Evolutionary conservation across 805 yeast genomes (phyloP).

Genomic region (Suhomyces canberraensis): DNA sequence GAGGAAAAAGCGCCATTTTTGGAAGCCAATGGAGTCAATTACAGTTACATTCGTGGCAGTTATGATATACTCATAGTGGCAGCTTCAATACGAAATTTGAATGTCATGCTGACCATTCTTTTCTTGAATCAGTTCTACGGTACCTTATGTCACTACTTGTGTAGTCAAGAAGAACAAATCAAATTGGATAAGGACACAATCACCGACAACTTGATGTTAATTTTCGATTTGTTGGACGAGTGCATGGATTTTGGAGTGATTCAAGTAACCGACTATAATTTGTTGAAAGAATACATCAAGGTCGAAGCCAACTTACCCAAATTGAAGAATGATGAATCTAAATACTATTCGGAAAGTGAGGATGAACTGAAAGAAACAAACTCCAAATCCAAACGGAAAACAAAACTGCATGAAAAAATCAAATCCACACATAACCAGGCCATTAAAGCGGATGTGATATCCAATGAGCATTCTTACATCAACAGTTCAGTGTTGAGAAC

Average conservation of each 20-base stretch:
- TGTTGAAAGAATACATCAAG: conserved; percentile 75
- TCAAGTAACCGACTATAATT: conserved; percentile 76
- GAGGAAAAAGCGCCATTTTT: conserved; percentile 42
- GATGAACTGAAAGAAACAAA: conserved; percentile 6
- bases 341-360: conserved; percentile 1
- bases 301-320: conserved; percentile 39
- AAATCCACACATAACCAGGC: conserved; percentile 41
- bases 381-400: conserved; percentile 8
- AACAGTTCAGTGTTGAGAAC: conserved; percentile 75
- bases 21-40: conserved; percentile 48
- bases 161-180: conserved; percentile 2
- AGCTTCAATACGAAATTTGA: conserved; percentile 44
- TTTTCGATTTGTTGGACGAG: conserved; percentile 84
- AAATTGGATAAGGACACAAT: conserved; percentile 51
- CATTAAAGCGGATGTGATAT: conserved; percentile 28
- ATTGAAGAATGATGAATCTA: conserved; percentile 9
- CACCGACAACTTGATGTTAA: conserved; percentile 67
- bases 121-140: conserved; percentile 46
- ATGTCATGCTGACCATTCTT: conserved; percentile 55
- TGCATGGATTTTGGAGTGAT: conserved; percentile 87
- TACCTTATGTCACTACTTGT: conserved; percentile 27
- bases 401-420: conserved; percentile 16
- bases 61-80: conserved; percentile 43
- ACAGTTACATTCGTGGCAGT: conserved; percentile 47
- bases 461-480: conserved; percentile 27